phyloP scores from a whole-genome alignment of 345 rosid genomes.

The Ricinus communis region DNA sequence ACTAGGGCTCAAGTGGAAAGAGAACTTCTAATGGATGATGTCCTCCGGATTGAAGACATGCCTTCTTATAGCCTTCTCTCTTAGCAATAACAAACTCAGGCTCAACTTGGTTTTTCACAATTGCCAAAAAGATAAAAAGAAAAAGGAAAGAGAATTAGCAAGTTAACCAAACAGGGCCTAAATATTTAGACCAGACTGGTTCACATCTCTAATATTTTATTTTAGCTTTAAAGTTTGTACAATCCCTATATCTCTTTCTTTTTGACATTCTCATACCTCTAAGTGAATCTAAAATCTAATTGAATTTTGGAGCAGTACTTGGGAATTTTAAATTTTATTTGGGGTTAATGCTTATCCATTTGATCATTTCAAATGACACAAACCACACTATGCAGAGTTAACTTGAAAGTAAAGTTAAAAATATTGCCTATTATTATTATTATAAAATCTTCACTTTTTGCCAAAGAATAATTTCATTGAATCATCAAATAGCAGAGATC shows the following conservation, averaged over 20 bases:
- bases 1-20: conserved; percentile 74
- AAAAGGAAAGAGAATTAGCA: too few relatives aligned
- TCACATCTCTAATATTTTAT: not conserved
- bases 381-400: too few relatives aligned
- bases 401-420: too few relatives aligned
- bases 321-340: too few relatives aligned
- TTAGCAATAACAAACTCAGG: conserved; percentile 20
- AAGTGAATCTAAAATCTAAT: conserved; percentile 7
- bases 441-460: too few relatives aligned
- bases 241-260: not conserved
- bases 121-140: not conserved
- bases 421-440: too few relatives aligned
- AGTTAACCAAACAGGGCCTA: not conserved
- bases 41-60: conserved; percentile 77
- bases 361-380: too few relatives aligned
- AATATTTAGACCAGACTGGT: not conserved
- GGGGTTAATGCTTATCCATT: too few relatives aligned
- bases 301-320: too few relatives aligned
- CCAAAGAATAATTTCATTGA: too few relatives aligned
- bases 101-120: conserved; percentile 1
- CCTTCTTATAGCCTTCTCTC: conserved; percentile 78
- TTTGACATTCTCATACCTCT: not conserved
- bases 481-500: too few relatives aligned
- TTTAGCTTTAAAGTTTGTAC: not conserved
- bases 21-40: conserved; percentile 85